Evolutionary conservation across 2,329 filamentous ascomycete species (phyloP).

Genomic region (Truncatella angustata): DNA sequence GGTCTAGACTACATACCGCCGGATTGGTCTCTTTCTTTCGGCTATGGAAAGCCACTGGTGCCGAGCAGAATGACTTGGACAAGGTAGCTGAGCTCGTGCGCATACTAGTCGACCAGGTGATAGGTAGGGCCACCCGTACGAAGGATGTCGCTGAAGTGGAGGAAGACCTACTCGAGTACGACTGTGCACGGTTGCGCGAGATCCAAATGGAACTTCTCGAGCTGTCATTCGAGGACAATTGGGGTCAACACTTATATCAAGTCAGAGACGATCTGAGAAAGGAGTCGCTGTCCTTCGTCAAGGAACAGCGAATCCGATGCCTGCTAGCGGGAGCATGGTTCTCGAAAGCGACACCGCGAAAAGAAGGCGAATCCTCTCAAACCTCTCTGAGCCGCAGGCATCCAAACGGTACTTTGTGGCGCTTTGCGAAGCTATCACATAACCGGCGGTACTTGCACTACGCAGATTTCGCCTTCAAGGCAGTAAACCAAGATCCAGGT

Average conservation of each 20-base stretch:
- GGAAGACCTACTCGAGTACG: conserved; percentile 82
- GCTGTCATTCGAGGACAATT: conserved; percentile 88
- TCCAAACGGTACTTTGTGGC: conserved; percentile 61
- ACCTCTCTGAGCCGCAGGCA: conserved; percentile 35
- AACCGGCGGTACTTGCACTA: conserved; percentile 90
- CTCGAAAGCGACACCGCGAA: conserved; percentile 44
- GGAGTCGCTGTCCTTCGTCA: conserved; percentile 93
- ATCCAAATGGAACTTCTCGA: conserved; percentile 93
- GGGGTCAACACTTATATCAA: conserved; percentile 85
- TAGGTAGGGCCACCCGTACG: conserved; percentile 76
- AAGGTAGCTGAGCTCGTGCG: conserved; percentile 90
- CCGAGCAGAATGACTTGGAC: conserved; percentile 81
- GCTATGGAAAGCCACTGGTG: conserved; percentile 87
- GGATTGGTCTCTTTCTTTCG: conserved; percentile 85
- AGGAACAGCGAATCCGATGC: conserved; percentile 91
- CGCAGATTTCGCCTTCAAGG: conserved; percentile 72
- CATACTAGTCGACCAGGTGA: conserved; percentile 85
- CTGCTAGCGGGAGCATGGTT: conserved; percentile 92
- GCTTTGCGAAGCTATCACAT: conserved; percentile 85
- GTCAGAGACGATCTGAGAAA: conserved; percentile 89
- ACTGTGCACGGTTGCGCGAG: conserved; percentile 73
- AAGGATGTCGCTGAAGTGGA: conserved; percentile 86
- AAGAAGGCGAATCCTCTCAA: conserved; percentile 38
- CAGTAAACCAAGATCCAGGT: conserved; percentile 62
- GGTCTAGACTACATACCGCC: conserved; percentile 85